phyloP scores from a whole-genome alignment of 2,329 filamentous ascomycete genomes.

The Capronia americana region DNA sequence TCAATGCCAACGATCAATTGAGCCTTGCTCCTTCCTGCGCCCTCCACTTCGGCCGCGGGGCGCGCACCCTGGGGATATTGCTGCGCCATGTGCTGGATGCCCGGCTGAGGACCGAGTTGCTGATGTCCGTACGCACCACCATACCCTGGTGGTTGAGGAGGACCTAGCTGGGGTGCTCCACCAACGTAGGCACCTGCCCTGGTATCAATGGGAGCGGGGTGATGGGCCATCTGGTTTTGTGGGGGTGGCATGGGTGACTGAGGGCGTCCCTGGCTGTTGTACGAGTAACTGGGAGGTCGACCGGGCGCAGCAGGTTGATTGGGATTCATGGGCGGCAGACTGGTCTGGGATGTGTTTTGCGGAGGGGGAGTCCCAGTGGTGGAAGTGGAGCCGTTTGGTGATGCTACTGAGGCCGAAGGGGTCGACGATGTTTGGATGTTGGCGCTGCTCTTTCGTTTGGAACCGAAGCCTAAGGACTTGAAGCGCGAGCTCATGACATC shows the following conservation, averaged over 20 bases:
- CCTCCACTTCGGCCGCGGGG: conserved; percentile 75
- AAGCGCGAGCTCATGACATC: conserved; percentile 61
- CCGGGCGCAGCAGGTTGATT: conserved; percentile 57
- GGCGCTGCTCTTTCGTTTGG: conserved; percentile 59
- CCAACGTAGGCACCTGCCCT: conserved; percentile 57
- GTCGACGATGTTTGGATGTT: conserved; percentile 44
- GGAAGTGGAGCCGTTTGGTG: conserved; percentile 42
- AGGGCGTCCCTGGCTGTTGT: conserved; percentile 57
- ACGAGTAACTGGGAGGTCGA: conserved; percentile 69
- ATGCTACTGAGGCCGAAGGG: conserved; percentile 37
- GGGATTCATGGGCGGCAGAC: conserved; percentile 61
- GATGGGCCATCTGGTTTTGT: conserved; percentile 51
- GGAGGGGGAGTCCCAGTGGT: conserved; percentile 45
- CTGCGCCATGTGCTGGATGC: conserved; percentile 41
- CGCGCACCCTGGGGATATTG: conserved; percentile 42
- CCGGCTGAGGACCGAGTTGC: conserved; percentile 35
- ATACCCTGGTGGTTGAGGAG: conserved; percentile 53
- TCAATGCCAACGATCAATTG: conserved; percentile 99
- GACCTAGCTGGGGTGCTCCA: conserved; percentile 48
- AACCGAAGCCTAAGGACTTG: conserved; percentile 57
- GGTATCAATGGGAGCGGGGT: conserved; percentile 62
- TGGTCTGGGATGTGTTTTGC: conserved; percentile 55
- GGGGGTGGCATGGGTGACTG: conserved; percentile 59
- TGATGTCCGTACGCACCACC: conserved; percentile 44
- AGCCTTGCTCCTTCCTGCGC: conserved; percentile 86